Evolutionary conservation across 371 early-diverging fungal species (phyloP).

Genomic region (Rhizopus stolonifer): DNA sequence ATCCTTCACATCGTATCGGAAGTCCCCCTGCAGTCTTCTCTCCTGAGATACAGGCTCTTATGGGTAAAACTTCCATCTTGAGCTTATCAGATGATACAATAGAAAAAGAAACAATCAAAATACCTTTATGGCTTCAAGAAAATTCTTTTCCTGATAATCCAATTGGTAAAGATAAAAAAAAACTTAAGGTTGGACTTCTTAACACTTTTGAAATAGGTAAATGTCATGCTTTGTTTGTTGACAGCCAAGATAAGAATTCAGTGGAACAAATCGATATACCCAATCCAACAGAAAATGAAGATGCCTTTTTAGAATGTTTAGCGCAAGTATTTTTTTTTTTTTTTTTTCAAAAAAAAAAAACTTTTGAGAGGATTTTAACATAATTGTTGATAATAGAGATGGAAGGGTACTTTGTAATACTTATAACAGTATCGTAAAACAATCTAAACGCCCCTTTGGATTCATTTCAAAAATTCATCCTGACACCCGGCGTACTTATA

Average conservation of each 20-base stretch:
- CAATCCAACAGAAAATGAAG: conserved; percentile 44
- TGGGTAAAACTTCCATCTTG: conserved; percentile 25
- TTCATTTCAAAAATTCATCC: conserved; percentile 59
- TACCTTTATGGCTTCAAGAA: conserved; percentile 42
- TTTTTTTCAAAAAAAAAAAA: neutral
- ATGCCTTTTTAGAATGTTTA: conserved; percentile 42
- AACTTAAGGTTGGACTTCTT: no score
- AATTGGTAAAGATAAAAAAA: conserved; percentile 26
- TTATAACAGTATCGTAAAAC: conserved; percentile 56
- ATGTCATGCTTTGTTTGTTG: conserved; percentile 41
- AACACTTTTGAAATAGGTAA: no score
- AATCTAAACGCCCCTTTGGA: conserved; percentile 63
- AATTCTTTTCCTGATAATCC: conserved; percentile 33
- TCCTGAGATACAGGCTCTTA: conserved; percentile 37
- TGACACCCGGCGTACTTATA: conserved; percentile 60
- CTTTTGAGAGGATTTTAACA: no score
- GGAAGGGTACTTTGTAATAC: conserved; percentile 57
- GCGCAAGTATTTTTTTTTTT: conserved; percentile 30
- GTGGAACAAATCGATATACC: conserved; percentile 27
- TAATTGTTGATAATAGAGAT: conserved; percentile 32
- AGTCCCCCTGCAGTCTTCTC: conserved; percentile 38
- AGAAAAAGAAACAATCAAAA: conserved; percentile 5
- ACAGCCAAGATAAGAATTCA: conserved; percentile 24
- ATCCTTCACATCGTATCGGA: conserved; percentile 48
- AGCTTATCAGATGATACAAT: conserved; percentile 16